Evolutionary conservation across 768 basidiomycete genomes (phyloP).

Genomic region (Suillus cothurnatus): DNA sequence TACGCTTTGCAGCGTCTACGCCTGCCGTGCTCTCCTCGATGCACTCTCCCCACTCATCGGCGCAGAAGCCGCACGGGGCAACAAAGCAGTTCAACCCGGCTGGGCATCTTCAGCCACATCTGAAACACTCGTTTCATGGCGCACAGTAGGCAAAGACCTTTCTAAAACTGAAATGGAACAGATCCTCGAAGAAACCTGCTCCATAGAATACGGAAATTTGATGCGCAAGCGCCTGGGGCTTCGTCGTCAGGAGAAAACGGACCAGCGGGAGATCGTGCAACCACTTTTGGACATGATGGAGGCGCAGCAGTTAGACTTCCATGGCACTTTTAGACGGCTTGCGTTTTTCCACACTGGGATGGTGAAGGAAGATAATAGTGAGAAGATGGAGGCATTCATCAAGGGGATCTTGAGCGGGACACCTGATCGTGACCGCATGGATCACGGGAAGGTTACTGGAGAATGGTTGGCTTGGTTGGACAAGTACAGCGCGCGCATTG

Average conservation of each 20-base stretch:
- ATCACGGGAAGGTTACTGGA: conserved; percentile 45
- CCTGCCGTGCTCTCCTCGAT: conserved; percentile 74
- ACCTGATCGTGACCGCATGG: conserved; percentile 47
- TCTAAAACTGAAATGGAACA: conserved; percentile 63
- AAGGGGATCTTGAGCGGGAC: conserved; percentile 47
- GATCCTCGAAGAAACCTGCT: conserved; percentile 58
- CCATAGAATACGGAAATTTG: conserved; percentile 62
- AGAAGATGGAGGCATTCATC: conserved; percentile 44
- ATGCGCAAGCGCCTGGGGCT: conserved; percentile 88
- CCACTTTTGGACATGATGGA: conserved; percentile 80
- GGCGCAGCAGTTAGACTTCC: conserved; percentile 80
- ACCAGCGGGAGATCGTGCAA: conserved; percentile 61
- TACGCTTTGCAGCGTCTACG: conserved; percentile 61
- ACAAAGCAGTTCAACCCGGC: conserved; percentile 47
- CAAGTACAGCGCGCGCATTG: conserved; percentile 59
- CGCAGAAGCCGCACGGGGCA: conserved; percentile 64
- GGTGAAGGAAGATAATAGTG: conserved; percentile 21
- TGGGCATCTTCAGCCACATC: conserved; percentile 62
- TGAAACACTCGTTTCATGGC: conserved; percentile 65
- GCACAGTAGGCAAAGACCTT: conserved; percentile 51
- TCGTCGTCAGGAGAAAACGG: conserved; percentile 50
- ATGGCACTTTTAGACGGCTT: conserved; percentile 79
- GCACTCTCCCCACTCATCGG: conserved; percentile 87
- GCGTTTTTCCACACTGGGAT: conserved; percentile 56
- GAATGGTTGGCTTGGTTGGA: conserved; percentile 69